These are phyloP conservation scores for Hypsizygus marmoreus DNA, from an alignment of 768 basidiomycete genomes.

Conservation along the genomic window DNA sequence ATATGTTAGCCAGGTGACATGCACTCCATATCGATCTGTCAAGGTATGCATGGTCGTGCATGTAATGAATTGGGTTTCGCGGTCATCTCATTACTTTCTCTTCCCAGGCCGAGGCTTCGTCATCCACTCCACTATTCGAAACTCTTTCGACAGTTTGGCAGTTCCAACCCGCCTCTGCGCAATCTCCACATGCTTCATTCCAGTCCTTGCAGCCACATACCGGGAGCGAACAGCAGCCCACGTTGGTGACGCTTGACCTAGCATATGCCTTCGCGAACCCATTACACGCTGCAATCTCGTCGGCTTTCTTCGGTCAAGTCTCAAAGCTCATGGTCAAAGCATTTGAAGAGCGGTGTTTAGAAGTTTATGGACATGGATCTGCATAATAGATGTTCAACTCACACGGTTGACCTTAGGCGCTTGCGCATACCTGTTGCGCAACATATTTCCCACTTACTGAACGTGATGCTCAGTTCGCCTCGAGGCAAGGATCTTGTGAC, in stretches of 20 bases:
- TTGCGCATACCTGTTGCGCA: no score
- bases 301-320: slow-evolving; percentile 84
- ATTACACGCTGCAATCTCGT: slow-evolving; percentile 79
- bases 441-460: no score
- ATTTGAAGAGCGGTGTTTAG: slow-evolving; percentile 82
- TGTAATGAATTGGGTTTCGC: background rate
- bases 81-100: slow-evolving; percentile 10
- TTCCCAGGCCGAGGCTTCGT: slow-evolving; percentile 67
- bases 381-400: background rate
- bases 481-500: background rate
- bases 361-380: slow-evolving; percentile 62
- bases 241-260: slow-evolving; percentile 82
- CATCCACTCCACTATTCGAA: slow-evolving; percentile 74
- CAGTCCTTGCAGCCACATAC: slow-evolving; percentile 18
- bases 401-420: background rate
- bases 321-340: slow-evolving; percentile 89
- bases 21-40: slow-evolving; percentile 76
- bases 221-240: slow-evolving; percentile 46
- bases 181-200: slow-evolving; percentile 39
- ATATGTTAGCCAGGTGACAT: slow-evolving; percentile 85
- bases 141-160: slow-evolving; percentile 72
- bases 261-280: slow-evolving; percentile 88
- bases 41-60: slow-evolving; percentile 52
- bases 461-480: background rate
- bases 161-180: slow-evolving; percentile 57